Base-by-base conservation (phyloP, 495 filamentous ascomycete species). In the Extremus antarcticus region DNA sequence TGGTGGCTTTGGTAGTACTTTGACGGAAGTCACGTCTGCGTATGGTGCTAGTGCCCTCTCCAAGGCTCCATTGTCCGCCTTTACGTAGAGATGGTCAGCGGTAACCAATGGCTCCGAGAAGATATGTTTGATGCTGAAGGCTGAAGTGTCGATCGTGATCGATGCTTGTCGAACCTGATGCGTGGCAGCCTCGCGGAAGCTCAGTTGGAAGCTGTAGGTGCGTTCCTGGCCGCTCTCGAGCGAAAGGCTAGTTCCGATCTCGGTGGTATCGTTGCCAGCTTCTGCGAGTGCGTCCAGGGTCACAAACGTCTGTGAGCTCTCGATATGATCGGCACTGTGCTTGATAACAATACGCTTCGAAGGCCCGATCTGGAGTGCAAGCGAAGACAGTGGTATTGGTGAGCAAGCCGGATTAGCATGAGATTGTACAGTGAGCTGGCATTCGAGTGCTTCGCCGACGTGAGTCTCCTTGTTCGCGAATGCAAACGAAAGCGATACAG, bases 1-100 rank as follows among this genome's bases (percentile, higher is more conserved):
- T 0, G 92, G 92, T 40, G 92, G 92, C 64, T 92, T 86, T 3
- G 91, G 92, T 53, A 88, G 74, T 32, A 97, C 81, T 46, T 78
- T 86, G 25, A 85, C 75, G 58, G 70, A 58, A 17, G 73, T 71
- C 11, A 77, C 71, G 35, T 78, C 71, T 22, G 62, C 56, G 40
- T 76, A 70, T 21, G 75, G 69, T 2, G 85, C 45, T 32, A 66
- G 73, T 59, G 73, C 78, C 25, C 70, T 20, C 21, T 54, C 39
- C 9, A 61, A 10, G 1, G 19, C 21, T 16, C 24, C 56, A 1
- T 43, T 32, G 11, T 21, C 22, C n/a, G 35, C 41, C 38, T 55
- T 24, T 3, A 60, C 47, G 57, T 59, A 65, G 59, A 65, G 61
- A 3, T 21, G 59, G 53, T 1, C 47, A 52, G 20, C 23, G 53